A percentile compares a stretch with the other conserved stretches of the same genome.
Conservation (phyloP, 306 rosid species). For the Ammopiptanthus mongolicus region DNA sequence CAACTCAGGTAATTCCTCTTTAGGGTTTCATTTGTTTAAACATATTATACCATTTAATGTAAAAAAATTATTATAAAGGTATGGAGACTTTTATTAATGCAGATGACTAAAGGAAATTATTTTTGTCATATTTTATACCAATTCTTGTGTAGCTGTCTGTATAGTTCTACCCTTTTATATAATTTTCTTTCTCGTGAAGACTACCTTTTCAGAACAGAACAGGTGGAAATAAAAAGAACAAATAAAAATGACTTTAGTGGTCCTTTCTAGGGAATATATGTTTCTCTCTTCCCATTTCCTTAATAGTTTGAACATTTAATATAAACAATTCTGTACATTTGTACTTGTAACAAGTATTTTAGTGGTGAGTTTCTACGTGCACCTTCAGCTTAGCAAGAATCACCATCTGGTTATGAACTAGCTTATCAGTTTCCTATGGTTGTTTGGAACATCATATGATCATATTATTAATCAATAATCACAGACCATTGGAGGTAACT, state of each 20-base stretch:
- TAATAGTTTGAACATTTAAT: background rate
- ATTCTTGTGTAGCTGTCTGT: background rate
- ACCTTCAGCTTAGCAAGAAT: background rate
- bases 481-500: background rate
- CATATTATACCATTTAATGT: background rate
- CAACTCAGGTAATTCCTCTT: slow-evolving; percentile 63
- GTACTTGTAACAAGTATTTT: background rate
- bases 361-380: background rate
- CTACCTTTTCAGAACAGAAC: background rate
- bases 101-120: background rate
- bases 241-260: background rate
- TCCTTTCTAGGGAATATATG: background rate
- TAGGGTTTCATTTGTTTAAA: background rate
- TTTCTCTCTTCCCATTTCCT: background rate
- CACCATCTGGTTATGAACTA: background rate
- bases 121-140: background rate
- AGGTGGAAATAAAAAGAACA: background rate
- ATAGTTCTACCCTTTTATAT: background rate
- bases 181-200: background rate
- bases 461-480: background rate
- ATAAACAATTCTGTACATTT: background rate
- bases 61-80: background rate
- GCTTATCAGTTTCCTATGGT: background rate
- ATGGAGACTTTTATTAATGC: background rate
- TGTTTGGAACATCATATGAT: background rate